Base-by-base conservation (phyloP, 2,329 filamentous ascomycete species). In the Colletotrichum sidae region DNA sequence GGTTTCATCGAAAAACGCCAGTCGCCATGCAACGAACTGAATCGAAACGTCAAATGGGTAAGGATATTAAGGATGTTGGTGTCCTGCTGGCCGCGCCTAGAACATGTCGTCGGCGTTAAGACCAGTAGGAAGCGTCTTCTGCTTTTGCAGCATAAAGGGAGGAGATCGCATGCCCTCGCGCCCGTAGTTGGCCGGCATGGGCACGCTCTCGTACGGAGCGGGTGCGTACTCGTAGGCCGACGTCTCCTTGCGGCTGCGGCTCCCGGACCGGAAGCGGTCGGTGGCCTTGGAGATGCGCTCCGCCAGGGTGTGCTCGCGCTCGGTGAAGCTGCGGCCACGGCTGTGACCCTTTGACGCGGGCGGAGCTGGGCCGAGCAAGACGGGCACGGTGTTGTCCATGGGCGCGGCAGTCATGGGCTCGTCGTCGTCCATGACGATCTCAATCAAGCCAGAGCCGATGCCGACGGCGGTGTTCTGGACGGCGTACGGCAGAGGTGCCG, bases 361-460 rank as follows among this genome's bases (percentile, higher is more conserved):
- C 5, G 81, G 83, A 2, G 78, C 78, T 2, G 81, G 84, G 1
- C 81, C 75, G 12, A 81, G 73, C 45, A 84, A 75, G 67, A 83
- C 77, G 7, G 82, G 81, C 2, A 84, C 79, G 45, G 75, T 78
- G 45, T 75, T 73, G 65, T 84, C 82, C 52, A 79, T 78, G 1
- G 78, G 79, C 2, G 76, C 74, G 8, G 77, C 53, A 17, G 37
- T 17, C 69, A 45, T 59, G 73, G 60, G 70, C 15, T 85, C 81
- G 6, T 88, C 85, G 2, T 88, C 86, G 68, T 90, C 87, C 84
- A 88, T 88, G 54, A 90, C 86, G 67, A 90, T 88, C 73, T 90
- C 88, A 68, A 90, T 89, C 71, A 87, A 84, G 5, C 84, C 87
- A 0, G 85, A 84, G 8, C 80, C 82, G 13, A 81, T 69, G 2